Evolutionary conservation across 192 early-diverging fungal genomes (phyloP), one percentile per base, ranked within the genome.

Genomic region (Entophlyctis helioformis): DNA sequence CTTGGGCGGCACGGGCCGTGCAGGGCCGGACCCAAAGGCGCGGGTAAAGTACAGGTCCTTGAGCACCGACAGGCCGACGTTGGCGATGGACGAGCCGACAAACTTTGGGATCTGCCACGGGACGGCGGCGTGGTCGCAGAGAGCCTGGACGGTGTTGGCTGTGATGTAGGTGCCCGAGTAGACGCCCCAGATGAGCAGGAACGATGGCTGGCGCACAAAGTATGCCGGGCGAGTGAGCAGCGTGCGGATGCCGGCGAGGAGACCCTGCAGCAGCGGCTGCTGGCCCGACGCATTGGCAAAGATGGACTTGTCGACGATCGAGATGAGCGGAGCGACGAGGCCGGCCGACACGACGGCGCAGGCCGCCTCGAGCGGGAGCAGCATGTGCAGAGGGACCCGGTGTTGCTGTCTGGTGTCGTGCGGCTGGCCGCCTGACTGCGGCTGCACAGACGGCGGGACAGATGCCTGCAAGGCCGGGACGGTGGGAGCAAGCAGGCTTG

Each of bases 271-370:
- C 42, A 72, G 36, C 8, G 48, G 46, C 39, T 50, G 32, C 32
- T 44, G 34, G 20, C 65, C 65, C 1, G 53, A 57, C 9, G 60
- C 69, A 37, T 63, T 68, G 8, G 53, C 20, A 35, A 72, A 62
- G 31, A 72, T 72, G 33, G 62, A 39, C 2, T 53, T 47, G 51
- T 72, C 69, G 39, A 68, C 54, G 48, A 72, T 65, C 22, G 65
- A 42, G 28, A 72, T 64, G 42, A 66, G 51, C 28, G 63, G 54
- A 10, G 51, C 21, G 36, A 51, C 38, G 6, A 58, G 42, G n/a
- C 44, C 40, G 29, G 46, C 45, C 9, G 53, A 24, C 5, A 39
- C 22, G 25, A 42, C 10, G 8, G 53, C 53, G 6, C 38, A 23
- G 2, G 22, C n/a, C 16, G 39, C 2, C 42, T 56, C 53, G 10